Percentiles rank a stretch among this genome's conserved stretches.
phyloP scores from a whole-genome alignment of 495 filamentous ascomycete species.

The Xylaria venustula region DNA sequence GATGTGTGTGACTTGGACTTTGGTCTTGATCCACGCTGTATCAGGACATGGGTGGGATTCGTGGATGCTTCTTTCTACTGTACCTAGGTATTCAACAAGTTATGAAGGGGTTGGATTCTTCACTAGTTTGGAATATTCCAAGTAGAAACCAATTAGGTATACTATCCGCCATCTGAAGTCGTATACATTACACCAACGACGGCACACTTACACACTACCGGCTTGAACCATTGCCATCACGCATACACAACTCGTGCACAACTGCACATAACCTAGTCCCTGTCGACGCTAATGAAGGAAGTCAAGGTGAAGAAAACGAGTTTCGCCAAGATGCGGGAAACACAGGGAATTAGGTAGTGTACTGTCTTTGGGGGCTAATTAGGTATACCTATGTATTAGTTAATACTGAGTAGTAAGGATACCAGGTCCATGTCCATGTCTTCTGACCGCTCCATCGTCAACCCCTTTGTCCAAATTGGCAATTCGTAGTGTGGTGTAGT shows the following conservation, averaged over 20 bases:
- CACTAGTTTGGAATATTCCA: not conserved
- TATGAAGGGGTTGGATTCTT: constrained; percentile 6
- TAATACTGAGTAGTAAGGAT: too few species aligned
- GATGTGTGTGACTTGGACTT: constrained; percentile 4
- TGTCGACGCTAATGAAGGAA: not conserved
- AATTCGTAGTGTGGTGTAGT: not conserved
- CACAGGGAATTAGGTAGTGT: not conserved
- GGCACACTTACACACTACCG: too few species aligned
- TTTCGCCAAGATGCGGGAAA: not conserved
- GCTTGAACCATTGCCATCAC: too few species aligned
- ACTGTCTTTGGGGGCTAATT: constrained; percentile 3
- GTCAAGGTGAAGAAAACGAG: not conserved
- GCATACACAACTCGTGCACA: not conserved
- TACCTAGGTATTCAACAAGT: not conserved
- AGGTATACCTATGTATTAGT: not conserved
- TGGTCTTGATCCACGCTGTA: constrained; percentile 6
- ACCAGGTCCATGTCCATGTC: not conserved
- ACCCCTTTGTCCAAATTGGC: constrained; percentile 1
- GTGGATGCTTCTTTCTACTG: not conserved
- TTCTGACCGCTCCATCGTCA: constrained; percentile 1
- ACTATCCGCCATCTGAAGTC: too few species aligned
- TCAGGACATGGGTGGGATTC: constrained; percentile 6
- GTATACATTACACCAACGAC: too few species aligned
- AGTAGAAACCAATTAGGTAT: too few species aligned
- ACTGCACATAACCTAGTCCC: too few species aligned